Evolutionary conservation across 2,329 filamentous ascomycete species (phyloP), one percentile per base, ranked within the genome.

Genomic region (Xylaria arbuscula): DNA sequence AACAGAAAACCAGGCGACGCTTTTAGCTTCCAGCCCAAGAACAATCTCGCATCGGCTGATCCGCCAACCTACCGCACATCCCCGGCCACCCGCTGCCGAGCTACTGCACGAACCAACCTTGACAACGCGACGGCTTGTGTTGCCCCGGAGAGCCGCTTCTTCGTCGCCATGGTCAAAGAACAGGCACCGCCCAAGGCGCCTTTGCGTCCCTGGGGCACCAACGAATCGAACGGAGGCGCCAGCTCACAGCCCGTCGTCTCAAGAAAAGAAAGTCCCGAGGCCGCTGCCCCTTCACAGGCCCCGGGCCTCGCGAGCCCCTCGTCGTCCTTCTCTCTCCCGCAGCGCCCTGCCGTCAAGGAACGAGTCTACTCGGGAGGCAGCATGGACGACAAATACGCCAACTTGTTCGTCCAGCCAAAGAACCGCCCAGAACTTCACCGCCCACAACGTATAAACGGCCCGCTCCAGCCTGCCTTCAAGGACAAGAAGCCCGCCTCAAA

Each of bases 371-470:
- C 70, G 8, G 72, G 72, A 51, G 71, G 64, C 45, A 74, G 64
- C 32, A 70, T 85, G 76, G 86, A 88, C 75, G 84, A 87, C 75
- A 86, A 86, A 77, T 86, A 86, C 66, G 82, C 83, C 73, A 78
- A 80, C 58, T 78, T 87, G 65, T 89, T 89, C 75, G 83, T 87
- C 61, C 83, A 85, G 71, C 84, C 84, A 55, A 86, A 82, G 76
- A 85, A 80, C 59, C 83, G 87, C 2, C 87, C 87, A 1, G 87
- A 89, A 74, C 86, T 87, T 72, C 87, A 89, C 74, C 82, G 85
- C 51, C 83, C 81, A 47, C 84, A 83, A 69, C 82, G 80, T 65
- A 80, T 86, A 34, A 79, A 79, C 7, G 84, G 84, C 1, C 86
- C 87, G 2, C 75, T 81, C 69, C 81, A 82, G 10, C 84, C 84